Conservation (phyloP, 2,329 filamentous ascomycete genomes). For the Pseudocercospora musae region DNA sequence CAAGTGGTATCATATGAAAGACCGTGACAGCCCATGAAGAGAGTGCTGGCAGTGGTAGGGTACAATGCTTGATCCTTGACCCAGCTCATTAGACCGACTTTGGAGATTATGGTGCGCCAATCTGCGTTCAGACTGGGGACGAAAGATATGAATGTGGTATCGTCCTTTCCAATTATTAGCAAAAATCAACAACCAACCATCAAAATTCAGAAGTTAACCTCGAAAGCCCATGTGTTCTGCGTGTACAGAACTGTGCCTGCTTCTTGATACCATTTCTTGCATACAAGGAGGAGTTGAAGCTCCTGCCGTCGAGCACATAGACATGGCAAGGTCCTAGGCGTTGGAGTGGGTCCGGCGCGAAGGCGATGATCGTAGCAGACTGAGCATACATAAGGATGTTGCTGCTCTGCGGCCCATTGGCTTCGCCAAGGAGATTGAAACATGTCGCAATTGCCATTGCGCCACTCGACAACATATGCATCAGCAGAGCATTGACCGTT, state of each 20-base stretch:
- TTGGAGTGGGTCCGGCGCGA: conserved; percentile 9
- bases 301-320: conserved; percentile 19
- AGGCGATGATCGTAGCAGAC: conserved; percentile 16
- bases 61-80: background rate
- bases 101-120: conserved; percentile 10
- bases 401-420: conserved; percentile 12
- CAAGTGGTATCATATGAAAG: background rate
- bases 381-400: conserved; percentile 20
- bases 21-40: background rate
- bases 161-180: conserved; percentile 8
- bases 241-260: conserved; percentile 18
- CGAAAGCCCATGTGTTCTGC: conserved; percentile 23
- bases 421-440: conserved; percentile 17
- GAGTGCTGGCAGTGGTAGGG: background rate
- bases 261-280: conserved; percentile 18
- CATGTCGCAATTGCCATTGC: background rate
- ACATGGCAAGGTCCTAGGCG: conserved; percentile 8
- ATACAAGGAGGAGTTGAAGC: conserved; percentile 19
- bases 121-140: conserved; percentile 1
- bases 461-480: background rate
- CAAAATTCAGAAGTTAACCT: background rate
- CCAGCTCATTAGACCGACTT: conserved; percentile 11
- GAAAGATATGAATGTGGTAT: conserved; percentile 4
- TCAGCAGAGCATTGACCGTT: background rate
- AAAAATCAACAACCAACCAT: no score